A percentile compares a stretch with the other conserved stretches of the same genome.
phyloP scores from a whole-genome alignment of 805 yeast genomes.

The Grigorovia jiainica region DNA sequence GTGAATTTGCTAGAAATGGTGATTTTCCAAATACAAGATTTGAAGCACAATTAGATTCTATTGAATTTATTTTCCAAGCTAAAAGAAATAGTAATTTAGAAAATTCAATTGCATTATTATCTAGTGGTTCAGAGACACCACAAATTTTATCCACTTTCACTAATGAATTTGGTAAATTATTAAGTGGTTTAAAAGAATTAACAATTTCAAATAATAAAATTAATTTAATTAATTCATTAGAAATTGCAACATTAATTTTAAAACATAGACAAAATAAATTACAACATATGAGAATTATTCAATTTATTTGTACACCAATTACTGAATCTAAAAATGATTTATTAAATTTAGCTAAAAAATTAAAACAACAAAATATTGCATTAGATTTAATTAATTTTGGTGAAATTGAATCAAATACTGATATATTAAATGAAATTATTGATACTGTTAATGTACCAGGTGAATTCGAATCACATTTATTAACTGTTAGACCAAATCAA shows the following conservation, averaged over 20 bases:
- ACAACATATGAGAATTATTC: constrained; percentile 82
- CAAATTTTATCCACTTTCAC: constrained; percentile 85
- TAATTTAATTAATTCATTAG: constrained; percentile 74
- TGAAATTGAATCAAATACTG: constrained; percentile 68
- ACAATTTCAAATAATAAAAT: constrained; percentile 51
- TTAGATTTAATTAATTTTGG: constrained; percentile 89
- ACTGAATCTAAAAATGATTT: constrained; percentile 64
- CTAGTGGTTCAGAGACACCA: constrained; percentile 78
- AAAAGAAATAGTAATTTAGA: constrained; percentile 89
- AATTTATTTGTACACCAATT: constrained; percentile 84
- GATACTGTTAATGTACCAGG: constrained; percentile 50
- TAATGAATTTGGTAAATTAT: constrained; percentile 73
- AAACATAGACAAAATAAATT: constrained; percentile 93
- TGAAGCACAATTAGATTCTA: constrained; percentile 87
- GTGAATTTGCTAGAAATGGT: constrained; percentile 93
- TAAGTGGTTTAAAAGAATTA: constrained; percentile 75
- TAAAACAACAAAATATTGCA: constrained; percentile 89
- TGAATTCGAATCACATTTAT: constrained; percentile 70
- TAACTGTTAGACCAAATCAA: constrained; percentile 75
- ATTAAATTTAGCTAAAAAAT: constrained; percentile 75
- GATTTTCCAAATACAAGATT: constrained; percentile 83
- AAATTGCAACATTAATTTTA: constrained; percentile 86
- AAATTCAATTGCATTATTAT: constrained; percentile 82
- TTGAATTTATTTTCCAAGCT: constrained; percentile 74
- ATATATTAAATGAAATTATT: constrained; percentile 71